A percentile compares a stretch with the other conserved stretches of the same genome.
These are phyloP conservation scores for Xylariaceae sp. DNA, from an alignment of 2,329 filamentous ascomycete genomes.

Conservation along the genomic window DNA sequence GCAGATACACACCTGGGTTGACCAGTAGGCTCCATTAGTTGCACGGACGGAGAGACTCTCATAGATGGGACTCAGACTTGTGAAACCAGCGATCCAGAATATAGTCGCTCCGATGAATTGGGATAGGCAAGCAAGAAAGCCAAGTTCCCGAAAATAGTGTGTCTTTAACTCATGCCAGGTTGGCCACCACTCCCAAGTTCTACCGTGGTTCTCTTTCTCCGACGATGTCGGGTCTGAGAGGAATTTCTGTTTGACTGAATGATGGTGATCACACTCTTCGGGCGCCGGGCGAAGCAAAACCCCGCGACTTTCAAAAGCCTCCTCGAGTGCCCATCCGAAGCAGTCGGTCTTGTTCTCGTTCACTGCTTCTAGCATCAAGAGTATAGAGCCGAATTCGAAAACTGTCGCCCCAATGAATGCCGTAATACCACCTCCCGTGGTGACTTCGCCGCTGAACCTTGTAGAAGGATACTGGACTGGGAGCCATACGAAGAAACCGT, in stretches of 20 bases:
- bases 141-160: conserved; percentile 14
- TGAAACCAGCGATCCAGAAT: conserved; percentile 18
- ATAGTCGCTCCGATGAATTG: conserved; percentile 14
- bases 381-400: conserved; percentile 15
- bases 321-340: conserved; percentile 16
- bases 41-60: conserved; percentile 5
- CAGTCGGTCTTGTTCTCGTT: conserved; percentile 13
- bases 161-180: conserved; percentile 12
- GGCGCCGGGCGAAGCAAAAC: conserved; percentile 6
- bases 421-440: conserved; percentile 9
- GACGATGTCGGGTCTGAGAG: neutral
- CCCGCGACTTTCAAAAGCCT: conserved; percentile 5
- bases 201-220: neutral
- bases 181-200: conserved; percentile 15
- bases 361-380: conserved; percentile 16
- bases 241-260: neutral
- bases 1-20: conserved; percentile 8
- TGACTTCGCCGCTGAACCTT: conserved; percentile 8
- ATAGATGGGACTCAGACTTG: conserved; percentile 9
- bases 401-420: conserved; percentile 14
- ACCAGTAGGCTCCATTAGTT: conserved; percentile 11
- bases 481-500: conserved; percentile 16
- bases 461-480: conserved; percentile 8
- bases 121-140: conserved; percentile 11
- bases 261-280: conserved; percentile 11